Conservation (phyloP, 768 basidiomycete genomes). For the Kwoniella pini region DNA sequence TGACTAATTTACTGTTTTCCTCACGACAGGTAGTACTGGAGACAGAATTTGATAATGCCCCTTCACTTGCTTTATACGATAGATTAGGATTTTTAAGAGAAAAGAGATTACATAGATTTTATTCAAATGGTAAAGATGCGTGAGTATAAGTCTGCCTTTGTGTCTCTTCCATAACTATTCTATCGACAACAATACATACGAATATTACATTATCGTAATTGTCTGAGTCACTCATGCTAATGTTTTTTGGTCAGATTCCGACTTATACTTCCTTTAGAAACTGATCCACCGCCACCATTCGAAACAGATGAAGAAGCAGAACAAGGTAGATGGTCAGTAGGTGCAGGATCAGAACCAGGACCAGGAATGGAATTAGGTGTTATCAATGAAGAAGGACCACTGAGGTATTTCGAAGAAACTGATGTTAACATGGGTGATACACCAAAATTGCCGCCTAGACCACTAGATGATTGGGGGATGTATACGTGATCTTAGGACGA, state of each 20-base stretch:
- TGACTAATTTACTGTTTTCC: too few relatives aligned
- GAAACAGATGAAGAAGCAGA: conserved; percentile 26
- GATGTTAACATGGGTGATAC: background rate
- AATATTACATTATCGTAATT: too few relatives aligned
- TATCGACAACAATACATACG: too few relatives aligned
- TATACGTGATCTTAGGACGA: too few relatives aligned
- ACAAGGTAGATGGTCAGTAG: conserved; percentile 12
- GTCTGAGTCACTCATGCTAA: too few relatives aligned
- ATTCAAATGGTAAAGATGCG: conserved; percentile 95
- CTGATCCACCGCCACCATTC: background rate
- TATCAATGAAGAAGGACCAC: conserved; percentile 6
- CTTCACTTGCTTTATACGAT: conserved; percentile 85
- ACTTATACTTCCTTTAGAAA: conserved; percentile 17
- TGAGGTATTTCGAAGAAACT: conserved; percentile 1
- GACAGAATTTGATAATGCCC: conserved; percentile 89
- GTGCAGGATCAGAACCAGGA: conserved; percentile 12
- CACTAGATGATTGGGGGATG: conserved; percentile 2
- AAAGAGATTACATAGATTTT: conserved; percentile 91
- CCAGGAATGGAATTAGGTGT: background rate
- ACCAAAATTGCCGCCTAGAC: conserved; percentile 3
- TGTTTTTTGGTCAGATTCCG: conserved; percentile 8
- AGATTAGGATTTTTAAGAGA: conserved; percentile 93
- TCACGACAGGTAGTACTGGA: conserved; percentile 77
- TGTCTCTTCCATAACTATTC: background rate
- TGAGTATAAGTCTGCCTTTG: conserved; percentile 51